These are phyloP conservation scores for Lyophyllum decastes DNA, from an alignment of 768 basidiomycete genomes.

Conservation along the genomic window DNA sequence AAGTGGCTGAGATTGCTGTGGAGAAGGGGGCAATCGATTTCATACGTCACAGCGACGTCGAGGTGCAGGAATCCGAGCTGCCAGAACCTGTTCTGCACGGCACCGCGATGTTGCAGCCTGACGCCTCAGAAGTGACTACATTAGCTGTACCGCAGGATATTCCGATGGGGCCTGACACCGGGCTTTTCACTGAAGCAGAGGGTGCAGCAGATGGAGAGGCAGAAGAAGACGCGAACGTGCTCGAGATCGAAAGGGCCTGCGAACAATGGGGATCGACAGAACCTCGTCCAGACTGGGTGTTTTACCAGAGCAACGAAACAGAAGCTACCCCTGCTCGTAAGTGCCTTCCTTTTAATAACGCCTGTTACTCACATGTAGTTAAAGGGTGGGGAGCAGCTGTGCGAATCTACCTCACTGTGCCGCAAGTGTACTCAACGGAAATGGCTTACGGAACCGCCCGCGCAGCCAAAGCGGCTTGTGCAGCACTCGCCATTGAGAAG, in stretches of 20 bases:
- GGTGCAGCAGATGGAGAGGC: background rate
- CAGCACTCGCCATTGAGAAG: background rate
- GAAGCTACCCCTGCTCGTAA: background rate
- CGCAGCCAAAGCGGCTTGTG: slow-evolving; percentile 1
- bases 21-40: background rate
- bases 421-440: slow-evolving; percentile 3
- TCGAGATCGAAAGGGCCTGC: background rate
- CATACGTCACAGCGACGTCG: background rate
- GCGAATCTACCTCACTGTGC: background rate
- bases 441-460: background rate
- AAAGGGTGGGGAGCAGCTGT: slow-evolving; percentile 9
- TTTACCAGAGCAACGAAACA: background rate
- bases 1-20: background rate
- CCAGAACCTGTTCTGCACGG: background rate
- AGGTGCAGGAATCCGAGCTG: background rate
- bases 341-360: background rate
- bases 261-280: background rate
- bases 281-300: slow-evolving; percentile 2
- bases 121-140: no score
- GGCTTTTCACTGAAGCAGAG: background rate
- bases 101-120: no score
- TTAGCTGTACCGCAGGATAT: no score
- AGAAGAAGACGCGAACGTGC: background rate
- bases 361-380: background rate
- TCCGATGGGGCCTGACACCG: no score